These are phyloP conservation scores for Corynascus novoguineensis DNA, from an alignment of 495 filamentous ascomycete genomes.

Conservation along the genomic window DNA sequence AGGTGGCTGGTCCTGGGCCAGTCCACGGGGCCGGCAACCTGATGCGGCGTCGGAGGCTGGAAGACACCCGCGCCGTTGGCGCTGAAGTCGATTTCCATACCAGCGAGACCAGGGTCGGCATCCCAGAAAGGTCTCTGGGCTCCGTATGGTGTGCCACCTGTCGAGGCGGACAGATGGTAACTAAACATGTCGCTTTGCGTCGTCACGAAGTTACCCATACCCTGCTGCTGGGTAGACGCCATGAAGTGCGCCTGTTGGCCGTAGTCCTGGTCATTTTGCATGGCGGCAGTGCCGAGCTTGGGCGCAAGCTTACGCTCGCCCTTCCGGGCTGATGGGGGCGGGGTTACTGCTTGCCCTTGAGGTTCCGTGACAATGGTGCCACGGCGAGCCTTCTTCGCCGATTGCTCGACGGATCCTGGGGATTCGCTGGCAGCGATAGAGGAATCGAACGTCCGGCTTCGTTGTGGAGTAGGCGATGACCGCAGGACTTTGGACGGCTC, in stretches of 20 bases:
- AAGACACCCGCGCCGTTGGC: slow-evolving; percentile 32
- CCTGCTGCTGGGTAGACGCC: slow-evolving; percentile 37
- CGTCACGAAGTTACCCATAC: slow-evolving; percentile 35
- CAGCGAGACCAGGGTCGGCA: slow-evolving; percentile 47
- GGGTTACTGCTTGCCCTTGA: slow-evolving; percentile 46
- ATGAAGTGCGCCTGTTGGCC: slow-evolving; percentile 38
- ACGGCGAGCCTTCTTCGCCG: slow-evolving; percentile 38
- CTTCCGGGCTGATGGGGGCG: slow-evolving; percentile 48
- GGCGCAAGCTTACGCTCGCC: slow-evolving; percentile 48
- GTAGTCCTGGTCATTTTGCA: slow-evolving; percentile 50
- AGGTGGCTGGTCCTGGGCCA: slow-evolving; percentile 46
- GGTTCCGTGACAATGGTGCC: slow-evolving; percentile 32
- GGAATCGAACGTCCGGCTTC: slow-evolving; percentile 29
- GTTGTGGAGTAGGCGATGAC: slow-evolving; percentile 51
- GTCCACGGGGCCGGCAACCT: slow-evolving; percentile 42
- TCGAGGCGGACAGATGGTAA: slow-evolving; percentile 64
- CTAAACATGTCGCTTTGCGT: slow-evolving; percentile 51
- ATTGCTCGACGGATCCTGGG: slow-evolving; percentile 24
- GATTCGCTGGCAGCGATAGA: slow-evolving; percentile 21
- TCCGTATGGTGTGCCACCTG: slow-evolving; percentile 60
- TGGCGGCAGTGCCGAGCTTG: slow-evolving; percentile 42
- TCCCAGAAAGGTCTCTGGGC: slow-evolving; percentile 74
- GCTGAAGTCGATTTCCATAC: slow-evolving; percentile 54
- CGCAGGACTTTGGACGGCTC: slow-evolving; percentile 51
- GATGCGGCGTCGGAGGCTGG: slow-evolving; percentile 33